Evolutionary conservation across 192 early-diverging fungal species (phyloP).

Genomic region (Coemansia sp.): DNA sequence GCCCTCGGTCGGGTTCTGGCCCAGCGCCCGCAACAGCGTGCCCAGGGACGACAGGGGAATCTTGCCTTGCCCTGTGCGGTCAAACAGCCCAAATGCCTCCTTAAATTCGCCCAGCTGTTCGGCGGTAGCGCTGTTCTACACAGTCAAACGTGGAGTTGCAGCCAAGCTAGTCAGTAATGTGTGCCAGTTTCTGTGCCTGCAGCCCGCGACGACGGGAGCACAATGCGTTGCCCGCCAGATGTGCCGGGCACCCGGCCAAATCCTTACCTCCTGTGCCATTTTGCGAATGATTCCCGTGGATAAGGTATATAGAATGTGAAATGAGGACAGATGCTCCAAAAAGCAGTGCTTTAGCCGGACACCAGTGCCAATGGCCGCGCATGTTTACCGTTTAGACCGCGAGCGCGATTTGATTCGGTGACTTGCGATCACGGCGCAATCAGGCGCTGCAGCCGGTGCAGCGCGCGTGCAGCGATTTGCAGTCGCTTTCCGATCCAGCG

Average conservation of each 20-base stretch:
- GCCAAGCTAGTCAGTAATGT: not conserved
- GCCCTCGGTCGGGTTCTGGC: constrained; percentile 74
- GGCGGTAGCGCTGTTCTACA: constrained; percentile 9
- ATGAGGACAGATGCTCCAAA: not conserved
- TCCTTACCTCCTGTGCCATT: constrained; percentile 15
- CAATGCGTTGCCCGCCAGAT: not conserved
- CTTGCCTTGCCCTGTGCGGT: constrained; percentile 68
- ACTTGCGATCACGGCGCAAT: not conserved
- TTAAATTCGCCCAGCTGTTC: constrained; percentile 62
- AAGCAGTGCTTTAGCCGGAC: not conserved
- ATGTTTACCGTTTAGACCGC: no score
- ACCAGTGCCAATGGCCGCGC: no score
- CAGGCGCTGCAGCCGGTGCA: not conserved
- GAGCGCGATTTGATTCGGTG: not conserved
- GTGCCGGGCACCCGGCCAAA: not conserved
- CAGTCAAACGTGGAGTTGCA: not conserved
- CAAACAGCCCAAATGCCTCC: constrained; percentile 76
- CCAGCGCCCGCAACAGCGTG: constrained; percentile 70
- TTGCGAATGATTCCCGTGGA: not conserved
- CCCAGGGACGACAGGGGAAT: constrained; percentile 64
- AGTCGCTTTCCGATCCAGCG: not conserved
- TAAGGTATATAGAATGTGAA: not conserved
- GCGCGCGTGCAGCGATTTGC: not conserved
- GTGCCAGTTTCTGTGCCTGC: not conserved
- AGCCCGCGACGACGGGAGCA: no score